These are phyloP conservation scores for Annona cherimola DNA, from an alignment of 164 flowering plant genomes.

Conservation along the genomic window DNA sequence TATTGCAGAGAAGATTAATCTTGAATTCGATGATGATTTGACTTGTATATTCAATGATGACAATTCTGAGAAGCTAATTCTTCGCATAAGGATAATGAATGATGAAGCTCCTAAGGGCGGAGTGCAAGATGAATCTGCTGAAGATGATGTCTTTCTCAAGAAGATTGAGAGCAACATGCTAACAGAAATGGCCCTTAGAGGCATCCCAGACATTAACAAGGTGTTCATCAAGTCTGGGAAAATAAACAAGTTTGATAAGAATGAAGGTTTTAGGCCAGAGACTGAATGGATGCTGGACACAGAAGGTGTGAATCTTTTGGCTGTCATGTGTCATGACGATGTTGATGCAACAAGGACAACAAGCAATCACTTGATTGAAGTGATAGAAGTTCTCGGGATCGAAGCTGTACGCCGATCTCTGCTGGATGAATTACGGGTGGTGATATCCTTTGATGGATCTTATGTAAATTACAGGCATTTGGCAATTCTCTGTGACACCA, in stretches of 20 bases:
- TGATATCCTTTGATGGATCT: constrained; percentile 96
- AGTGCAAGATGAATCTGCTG: constrained; percentile 78
- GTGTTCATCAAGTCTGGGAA: constrained; percentile 82
- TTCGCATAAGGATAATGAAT: constrained; percentile 94
- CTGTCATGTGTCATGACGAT: constrained; percentile 90
- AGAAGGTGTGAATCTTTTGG: constrained; percentile 92
- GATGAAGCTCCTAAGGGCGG: constrained; percentile 95
- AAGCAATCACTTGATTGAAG: constrained; percentile 95
- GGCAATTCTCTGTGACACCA: constrained; percentile 94
- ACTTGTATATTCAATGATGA: constrained; percentile 93
- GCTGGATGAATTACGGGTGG: constrained; percentile 89
- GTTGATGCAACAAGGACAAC: constrained; percentile 89
- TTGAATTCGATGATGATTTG: constrained; percentile 81
- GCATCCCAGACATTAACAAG: constrained; percentile 91
- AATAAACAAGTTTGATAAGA: constrained; percentile 67
- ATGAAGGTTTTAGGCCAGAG: constrained; percentile 74
- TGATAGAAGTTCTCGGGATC: constrained; percentile 96
- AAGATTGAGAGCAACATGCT: constrained; percentile 94
- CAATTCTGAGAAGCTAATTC: constrained; percentile 83
- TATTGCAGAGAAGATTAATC: constrained; percentile 85
- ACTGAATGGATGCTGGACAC: constrained; percentile 98
- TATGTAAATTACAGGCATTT: constrained; percentile 92
- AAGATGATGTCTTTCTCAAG: constrained; percentile 97
- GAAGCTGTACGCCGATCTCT: constrained; percentile 88
- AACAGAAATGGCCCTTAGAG: constrained; percentile 95